Percentiles rank a stretch among this genome's conserved stretches.
These are phyloP conservation scores for Caloboletus firmus DNA, from an alignment of 1,284 basidiomycete genomes.

Conservation along the genomic window DNA sequence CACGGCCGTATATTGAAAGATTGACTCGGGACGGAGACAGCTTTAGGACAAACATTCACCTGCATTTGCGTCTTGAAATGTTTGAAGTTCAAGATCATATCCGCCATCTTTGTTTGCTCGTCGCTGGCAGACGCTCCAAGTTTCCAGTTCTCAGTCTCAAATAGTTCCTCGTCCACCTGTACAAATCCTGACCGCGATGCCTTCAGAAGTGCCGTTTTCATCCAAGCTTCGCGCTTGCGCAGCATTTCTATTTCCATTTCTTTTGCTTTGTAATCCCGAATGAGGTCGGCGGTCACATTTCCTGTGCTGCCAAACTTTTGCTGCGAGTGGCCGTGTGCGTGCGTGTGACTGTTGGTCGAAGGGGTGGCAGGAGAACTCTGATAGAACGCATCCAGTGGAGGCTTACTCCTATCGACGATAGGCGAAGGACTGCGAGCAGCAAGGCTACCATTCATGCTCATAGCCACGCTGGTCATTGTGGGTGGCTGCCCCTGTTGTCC, in stretches of 20 bases:
- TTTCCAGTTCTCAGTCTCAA: constrained; percentile 41
- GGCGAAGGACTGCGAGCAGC: constrained; percentile 66
- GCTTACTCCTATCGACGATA: constrained; percentile 50
- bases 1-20: not conserved
- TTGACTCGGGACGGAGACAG: not conserved
- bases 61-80: constrained; percentile 87
- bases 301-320: constrained; percentile 59
- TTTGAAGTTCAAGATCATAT: constrained; percentile 83
- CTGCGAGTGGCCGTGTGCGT: constrained; percentile 31
- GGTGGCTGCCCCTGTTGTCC: constrained; percentile 39
- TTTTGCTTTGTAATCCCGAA: constrained; percentile 76
- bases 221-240: constrained; percentile 82
- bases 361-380: constrained; percentile 52
- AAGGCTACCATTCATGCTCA: constrained; percentile 47
- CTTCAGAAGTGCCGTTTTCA: constrained; percentile 78
- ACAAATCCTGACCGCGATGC: constrained; percentile 84
- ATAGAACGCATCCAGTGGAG: constrained; percentile 62
- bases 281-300: constrained; percentile 69
- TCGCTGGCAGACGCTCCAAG: constrained; percentile 37
- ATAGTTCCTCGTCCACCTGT: constrained; percentile 51
- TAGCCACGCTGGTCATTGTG: constrained; percentile 55
- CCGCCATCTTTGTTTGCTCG: constrained; percentile 55
- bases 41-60: constrained; percentile 48
- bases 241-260: constrained; percentile 79
- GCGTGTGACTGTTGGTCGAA: constrained; percentile 35